Evolutionary conservation across 176 grass and related monocot species (phyloP).

Genomic region (Rhynchospora pubera): DNA sequence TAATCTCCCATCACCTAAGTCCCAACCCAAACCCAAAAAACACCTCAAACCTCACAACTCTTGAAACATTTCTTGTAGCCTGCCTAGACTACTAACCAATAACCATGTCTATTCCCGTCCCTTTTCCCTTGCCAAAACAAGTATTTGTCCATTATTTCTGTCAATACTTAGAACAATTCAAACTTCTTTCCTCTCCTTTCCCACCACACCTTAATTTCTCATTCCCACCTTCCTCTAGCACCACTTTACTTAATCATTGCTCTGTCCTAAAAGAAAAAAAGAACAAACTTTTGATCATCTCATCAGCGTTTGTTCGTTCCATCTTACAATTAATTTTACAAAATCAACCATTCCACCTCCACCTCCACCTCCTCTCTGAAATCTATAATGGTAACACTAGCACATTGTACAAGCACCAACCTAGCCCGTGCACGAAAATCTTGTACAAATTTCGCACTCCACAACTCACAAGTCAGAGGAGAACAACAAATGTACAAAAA

Average conservation of each 20-base stretch:
- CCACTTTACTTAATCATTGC: background rate
- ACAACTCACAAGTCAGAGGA: background rate
- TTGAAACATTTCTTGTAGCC: background rate
- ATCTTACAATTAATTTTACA: background rate
- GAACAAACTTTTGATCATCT: background rate
- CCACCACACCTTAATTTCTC: no score
- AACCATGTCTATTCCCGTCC: background rate
- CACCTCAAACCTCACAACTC: background rate
- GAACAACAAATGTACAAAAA: background rate
- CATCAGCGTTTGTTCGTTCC: background rate
- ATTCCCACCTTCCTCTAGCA: background rate
- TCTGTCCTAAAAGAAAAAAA: background rate
- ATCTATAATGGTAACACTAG: background rate
- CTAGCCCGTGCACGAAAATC: background rate
- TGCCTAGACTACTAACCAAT: background rate
- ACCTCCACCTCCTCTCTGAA: background rate
- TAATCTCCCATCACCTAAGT: background rate
- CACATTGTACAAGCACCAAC: background rate
- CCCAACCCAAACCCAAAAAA: no score
- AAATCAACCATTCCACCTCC: background rate
- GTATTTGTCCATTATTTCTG: background rate
- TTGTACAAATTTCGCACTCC: background rate
- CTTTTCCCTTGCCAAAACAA: background rate
- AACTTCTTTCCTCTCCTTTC: background rate
- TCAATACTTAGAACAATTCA: background rate